phyloP scores from a whole-genome alignment of 768 basidiomycete species.

The Suillus sp. region DNA sequence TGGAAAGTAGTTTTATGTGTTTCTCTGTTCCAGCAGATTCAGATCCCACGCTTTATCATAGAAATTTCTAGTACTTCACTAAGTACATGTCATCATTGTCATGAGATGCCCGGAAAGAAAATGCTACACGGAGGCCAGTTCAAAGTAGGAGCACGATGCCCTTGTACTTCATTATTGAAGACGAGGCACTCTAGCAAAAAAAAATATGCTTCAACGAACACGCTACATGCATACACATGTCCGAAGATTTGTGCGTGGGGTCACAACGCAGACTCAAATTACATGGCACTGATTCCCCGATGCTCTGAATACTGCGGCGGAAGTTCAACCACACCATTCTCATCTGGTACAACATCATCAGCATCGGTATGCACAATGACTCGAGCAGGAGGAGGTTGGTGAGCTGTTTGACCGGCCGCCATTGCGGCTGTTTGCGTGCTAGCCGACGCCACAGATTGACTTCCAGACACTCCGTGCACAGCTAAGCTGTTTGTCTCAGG shows the following conservation, averaged over 20 bases:
- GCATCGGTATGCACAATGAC: constrained; percentile 71
- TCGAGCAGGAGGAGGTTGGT: constrained; percentile 46
- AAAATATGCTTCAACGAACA: not conserved
- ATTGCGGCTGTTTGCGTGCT: constrained; percentile 54
- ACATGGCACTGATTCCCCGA: constrained; percentile 25
- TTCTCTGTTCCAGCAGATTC: not conserved
- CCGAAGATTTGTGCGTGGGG: not conserved
- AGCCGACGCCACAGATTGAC: constrained; percentile 35
- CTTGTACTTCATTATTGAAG: not conserved
- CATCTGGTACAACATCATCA: constrained; percentile 52
- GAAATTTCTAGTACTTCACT: not conserved
- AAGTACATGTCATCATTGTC: not conserved
- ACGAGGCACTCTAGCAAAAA: not conserved
- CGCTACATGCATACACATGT: not conserved
- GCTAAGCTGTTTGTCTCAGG: constrained; percentile 24
- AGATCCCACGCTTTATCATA: not conserved
- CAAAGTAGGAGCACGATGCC: not conserved
- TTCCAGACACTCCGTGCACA: constrained; percentile 20
- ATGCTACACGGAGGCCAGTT: not conserved
- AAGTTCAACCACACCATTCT: constrained; percentile 64
- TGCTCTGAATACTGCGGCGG: constrained; percentile 72
- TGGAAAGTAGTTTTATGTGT: not conserved
- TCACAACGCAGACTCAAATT: not conserved
- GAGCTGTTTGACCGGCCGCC: constrained; percentile 41
- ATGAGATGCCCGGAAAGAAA: not conserved